A percentile compares a stretch with the other conserved stretches of the same genome.
phyloP scores from a whole-genome alignment of 2,329 filamentous ascomycete species.

The Colletotrichum lindemuthianum region DNA sequence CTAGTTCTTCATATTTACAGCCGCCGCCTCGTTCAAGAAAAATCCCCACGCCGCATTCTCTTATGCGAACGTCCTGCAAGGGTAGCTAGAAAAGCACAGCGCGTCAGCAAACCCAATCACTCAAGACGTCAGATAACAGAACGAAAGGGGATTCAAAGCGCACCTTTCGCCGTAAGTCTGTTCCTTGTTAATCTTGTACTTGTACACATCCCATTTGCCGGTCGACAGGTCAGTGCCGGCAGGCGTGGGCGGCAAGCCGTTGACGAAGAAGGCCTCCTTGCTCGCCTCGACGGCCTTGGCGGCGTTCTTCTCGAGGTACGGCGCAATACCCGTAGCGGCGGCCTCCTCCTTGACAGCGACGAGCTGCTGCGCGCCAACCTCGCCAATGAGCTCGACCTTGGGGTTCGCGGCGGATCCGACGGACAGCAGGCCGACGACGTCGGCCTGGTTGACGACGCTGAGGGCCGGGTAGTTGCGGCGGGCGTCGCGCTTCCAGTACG shows the following conservation, averaged over 20 bases:
- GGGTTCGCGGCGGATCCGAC: slow-evolving; percentile 85
- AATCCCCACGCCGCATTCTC: slow-evolving; percentile 38
- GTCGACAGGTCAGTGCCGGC: slow-evolving; percentile 69
- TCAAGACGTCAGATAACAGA: slow-evolving; percentile 10
- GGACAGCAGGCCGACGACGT: slow-evolving; percentile 85
- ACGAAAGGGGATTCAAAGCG: slow-evolving; percentile 48
- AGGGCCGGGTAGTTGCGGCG: slow-evolving; percentile 84
- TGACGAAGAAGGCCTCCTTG: slow-evolving; percentile 70
- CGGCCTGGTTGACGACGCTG: slow-evolving; percentile 83
- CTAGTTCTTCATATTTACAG: slow-evolving; percentile 46
- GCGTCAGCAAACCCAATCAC: slow-evolving; percentile 42
- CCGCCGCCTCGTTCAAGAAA: slow-evolving; percentile 39
- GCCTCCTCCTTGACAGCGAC: slow-evolving; percentile 81
- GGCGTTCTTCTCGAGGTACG: slow-evolving; percentile 73
- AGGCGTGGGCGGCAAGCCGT: slow-evolving; percentile 88
- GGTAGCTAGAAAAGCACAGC: slow-evolving; percentile 59
- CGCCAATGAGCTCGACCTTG: slow-evolving; percentile 83
- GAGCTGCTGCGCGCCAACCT: slow-evolving; percentile 69
- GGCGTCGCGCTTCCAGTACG: slow-evolving; percentile 94
- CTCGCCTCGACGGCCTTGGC: slow-evolving; percentile 62
- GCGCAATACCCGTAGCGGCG: slow-evolving; percentile 75
- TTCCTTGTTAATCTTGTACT: slow-evolving; percentile 72
- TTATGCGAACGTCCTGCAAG: slow-evolving; percentile 71
- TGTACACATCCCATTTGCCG: slow-evolving; percentile 72
- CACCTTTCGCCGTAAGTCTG: slow-evolving; percentile 77